Evolutionary conservation across 2,329 filamentous ascomycete species (phyloP), one percentile per base, ranked within the genome.

Genomic region (Penicillium brasilianum): DNA sequence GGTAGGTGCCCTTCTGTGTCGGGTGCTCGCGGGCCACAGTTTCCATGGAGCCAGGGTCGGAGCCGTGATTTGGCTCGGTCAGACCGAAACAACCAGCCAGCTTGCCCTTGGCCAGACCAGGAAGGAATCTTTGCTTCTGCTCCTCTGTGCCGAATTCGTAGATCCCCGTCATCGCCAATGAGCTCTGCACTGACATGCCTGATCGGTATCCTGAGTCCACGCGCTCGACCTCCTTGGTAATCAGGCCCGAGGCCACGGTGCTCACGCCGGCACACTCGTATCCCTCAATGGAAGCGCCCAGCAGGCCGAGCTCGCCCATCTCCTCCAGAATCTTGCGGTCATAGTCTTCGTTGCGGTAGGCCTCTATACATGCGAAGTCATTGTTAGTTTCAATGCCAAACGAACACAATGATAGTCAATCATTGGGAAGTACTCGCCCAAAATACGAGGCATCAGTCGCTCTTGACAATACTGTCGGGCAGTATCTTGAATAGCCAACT

Each of bases 381-480:
- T 9, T 18, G 8, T 54, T 41, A 43, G 39, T 32, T 32, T 32
- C n/a, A 28, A 39, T 16, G n/a, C n/a, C n/a, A 0, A 53, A 28
- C 16, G n/a, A 51, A 13, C 28, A 14, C n/a, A 16, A 11, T 1
- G 18, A 41, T 3, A 22, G 25, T 14, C 39, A 37, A 28, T 34
- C 2, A 25, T 20, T 41, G n/a, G 18, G 25, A 18, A 48, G 37
- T 14, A 77, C 86, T 68, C 83, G 97, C 93, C 89, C 61, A 97
- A 83, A 54, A 99, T 90, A 66, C 94, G 85, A 54, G 95, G 95
- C 44, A 91, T 82, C 80, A 99, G 83, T 62, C 87, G 87, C 76
- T 98, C 93, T 77, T 98, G 94, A 75, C 93, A 98, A 74, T 98
- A 99, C 63, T 91, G 86, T 78, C 96, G 91, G 36, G 94, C 94